Evolutionary conservation across 495 filamentous ascomycete species (phyloP), one percentile per base, ranked within the genome.

Genomic region (Talaromyces borbonicus): DNA sequence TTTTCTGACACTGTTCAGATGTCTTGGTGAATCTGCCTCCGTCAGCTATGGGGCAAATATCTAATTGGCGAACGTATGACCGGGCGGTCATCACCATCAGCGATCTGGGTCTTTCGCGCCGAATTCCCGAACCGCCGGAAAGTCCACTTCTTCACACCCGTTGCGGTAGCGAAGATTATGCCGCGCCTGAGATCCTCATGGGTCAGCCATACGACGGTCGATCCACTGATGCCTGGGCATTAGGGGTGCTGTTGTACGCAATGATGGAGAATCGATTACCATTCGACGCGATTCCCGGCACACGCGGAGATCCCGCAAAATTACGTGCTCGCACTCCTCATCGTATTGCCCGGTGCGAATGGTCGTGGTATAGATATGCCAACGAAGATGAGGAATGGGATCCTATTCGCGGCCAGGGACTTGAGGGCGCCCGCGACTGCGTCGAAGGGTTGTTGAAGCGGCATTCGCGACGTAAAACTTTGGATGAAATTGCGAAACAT

Each of bases 91-190:
- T 88, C 43, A 95, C 89, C 1, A 77, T 98, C 37, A 93, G 87
- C 30, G 92, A 98, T 56, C 74, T 98, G 3, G 92, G 92, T 8
- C 78, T 98, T n/a, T 90, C 86, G 3, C 76, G 88, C 48, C 78
- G 81, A 19, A 83, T 97, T 14, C 79, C 84, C 9, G 73, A 81
- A 30, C 66, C 85, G 58, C 73, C 87, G 52, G 73, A 83, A 27
- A 77, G 74, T 16, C 77, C 79, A 6, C 68, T 90, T 22, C 74
- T 98, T 11, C 83, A 85, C 33, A 95, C 90, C 9, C 75, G 90
- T 11, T 98, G 92, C 58, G 92, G 92, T 14, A 90, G 84, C 26
- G 92, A 96, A 61, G 92, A 98, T 67, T 98, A 98, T 56, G 93
- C 92, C 3, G 88, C 92, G 0, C 92, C 92, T 0, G 92, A 98